phyloP scores from a whole-genome alignment of 805 yeast genomes.

The Wickerhamomyces bisporus region DNA sequence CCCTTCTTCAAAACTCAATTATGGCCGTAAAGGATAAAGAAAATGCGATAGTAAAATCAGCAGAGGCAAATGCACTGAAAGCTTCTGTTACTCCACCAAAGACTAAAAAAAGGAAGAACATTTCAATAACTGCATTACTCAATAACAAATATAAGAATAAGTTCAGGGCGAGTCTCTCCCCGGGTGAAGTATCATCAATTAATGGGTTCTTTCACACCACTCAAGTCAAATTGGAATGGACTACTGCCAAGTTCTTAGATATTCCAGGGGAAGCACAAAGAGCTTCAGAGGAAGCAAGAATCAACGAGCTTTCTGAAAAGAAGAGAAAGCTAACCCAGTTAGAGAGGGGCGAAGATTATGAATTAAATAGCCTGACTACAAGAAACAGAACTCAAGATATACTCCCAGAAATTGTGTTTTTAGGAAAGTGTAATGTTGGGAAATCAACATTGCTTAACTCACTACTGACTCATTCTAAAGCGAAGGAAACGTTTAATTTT shows the following conservation, averaged over 20 bases:
- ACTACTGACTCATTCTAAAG: conserved; percentile 37
- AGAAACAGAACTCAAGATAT: not conserved
- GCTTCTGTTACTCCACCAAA: too few species aligned
- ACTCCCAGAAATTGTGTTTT: conserved; percentile 68
- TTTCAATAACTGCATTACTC: not conserved
- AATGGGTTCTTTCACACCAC: conserved; percentile 44
- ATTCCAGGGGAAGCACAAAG: conserved; percentile 52
- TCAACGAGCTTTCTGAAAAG: conserved; percentile 1
- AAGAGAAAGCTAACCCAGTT: conserved; percentile 10
- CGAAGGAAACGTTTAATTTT: conserved; percentile 26
- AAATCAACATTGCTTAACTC: conserved; percentile 74
- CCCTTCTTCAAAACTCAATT: not conserved
- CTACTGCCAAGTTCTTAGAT: conserved; percentile 43
- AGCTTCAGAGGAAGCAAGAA: conserved; percentile 7
- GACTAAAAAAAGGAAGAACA: too few species aligned
- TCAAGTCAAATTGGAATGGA: conserved; percentile 53
- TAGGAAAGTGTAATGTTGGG: conserved; percentile 86
- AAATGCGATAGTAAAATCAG: not conserved
- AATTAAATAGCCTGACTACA: conserved; percentile 2
- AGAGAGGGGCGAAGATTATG: conserved; percentile 7
- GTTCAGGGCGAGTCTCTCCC: conserved; percentile 14
- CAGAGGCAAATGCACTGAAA: not conserved
- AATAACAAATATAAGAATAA: conserved; percentile 15
- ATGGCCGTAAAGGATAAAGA: not conserved
- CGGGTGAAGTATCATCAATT: conserved; percentile 20